A percentile compares a stretch with the other conserved stretches of the same genome.
Evolutionary conservation across 768 basidiomycete genomes (phyloP).

Genomic region (Lentinula lateritia): DNA sequence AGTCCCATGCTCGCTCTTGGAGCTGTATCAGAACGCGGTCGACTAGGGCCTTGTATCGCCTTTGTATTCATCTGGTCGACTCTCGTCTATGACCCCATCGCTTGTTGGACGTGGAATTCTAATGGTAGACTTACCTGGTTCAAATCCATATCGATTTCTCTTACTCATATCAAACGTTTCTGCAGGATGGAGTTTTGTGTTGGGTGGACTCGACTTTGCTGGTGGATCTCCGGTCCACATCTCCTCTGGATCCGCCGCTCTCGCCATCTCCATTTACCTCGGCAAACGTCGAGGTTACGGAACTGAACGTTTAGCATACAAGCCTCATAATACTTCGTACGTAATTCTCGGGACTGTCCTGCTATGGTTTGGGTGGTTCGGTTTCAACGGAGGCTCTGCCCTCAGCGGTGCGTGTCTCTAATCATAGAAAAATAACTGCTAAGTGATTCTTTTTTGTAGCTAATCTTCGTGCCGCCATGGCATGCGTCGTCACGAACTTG

Average conservation of each 20-base stretch:
- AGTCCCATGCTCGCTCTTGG: slow-evolving; percentile 88
- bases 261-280: slow-evolving; percentile 87
- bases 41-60: slow-evolving; percentile 79
- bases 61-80: slow-evolving; percentile 91
- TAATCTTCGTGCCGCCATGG: slow-evolving; percentile 81
- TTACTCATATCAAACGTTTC: not conserved
- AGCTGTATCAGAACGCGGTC: slow-evolving; percentile 85
- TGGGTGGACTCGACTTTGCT: slow-evolving; percentile 89
- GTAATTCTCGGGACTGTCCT: slow-evolving; percentile 91
- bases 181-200: slow-evolving; percentile 59
- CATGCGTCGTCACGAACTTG: slow-evolving; percentile 91
- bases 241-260: slow-evolving; percentile 84
- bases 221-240: slow-evolving; percentile 98
- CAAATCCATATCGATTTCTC: not conserved
- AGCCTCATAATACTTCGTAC: slow-evolving; percentile 89
- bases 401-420: slow-evolving; percentile 40
- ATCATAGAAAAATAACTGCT: not conserved
- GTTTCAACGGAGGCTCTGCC: slow-evolving; percentile 91
- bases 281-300: slow-evolving; percentile 91
- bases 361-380: slow-evolving; percentile 96
- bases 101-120: slow-evolving; percentile 94
- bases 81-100: slow-evolving; percentile 89
- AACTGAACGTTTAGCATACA: slow-evolving; percentile 86
- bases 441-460: slow-evolving; percentile 19
- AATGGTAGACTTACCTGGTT: slow-evolving; percentile 43